A percentile compares a stretch with the other conserved stretches of the same genome.
Evolutionary conservation across 345 rosid species (phyloP).

Genomic region (Bretschneidera sinensis): DNA sequence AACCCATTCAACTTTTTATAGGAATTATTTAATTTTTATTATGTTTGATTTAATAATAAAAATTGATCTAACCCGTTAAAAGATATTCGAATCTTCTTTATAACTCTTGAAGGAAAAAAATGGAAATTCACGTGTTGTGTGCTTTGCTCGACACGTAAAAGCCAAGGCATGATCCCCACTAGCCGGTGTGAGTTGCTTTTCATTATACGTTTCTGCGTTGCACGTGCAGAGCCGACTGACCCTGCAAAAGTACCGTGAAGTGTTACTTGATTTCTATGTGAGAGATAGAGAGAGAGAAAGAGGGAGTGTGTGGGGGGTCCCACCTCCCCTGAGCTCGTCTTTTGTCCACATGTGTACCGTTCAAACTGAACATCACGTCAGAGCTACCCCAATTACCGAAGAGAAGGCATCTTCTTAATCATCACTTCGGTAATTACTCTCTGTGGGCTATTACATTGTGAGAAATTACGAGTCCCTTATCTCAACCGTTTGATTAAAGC

Average conservation of each 20-base stretch:
- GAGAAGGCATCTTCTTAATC: slow-evolving; percentile 9
- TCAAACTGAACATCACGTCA: slow-evolving; percentile 31
- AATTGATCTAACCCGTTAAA: no score
- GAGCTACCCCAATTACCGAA: slow-evolving; percentile 6
- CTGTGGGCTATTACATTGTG: no score
- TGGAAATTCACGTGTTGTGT: slow-evolving; percentile 11
- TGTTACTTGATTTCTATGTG: neutral
- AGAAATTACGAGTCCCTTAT: no score
- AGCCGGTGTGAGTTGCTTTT: neutral
- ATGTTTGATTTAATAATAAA: no score
- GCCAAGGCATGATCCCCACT: neutral
- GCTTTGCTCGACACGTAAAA: slow-evolving; percentile 7
- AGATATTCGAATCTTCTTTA: no score
- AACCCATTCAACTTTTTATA: no score
- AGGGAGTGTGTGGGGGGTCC: slow-evolving; percentile 9
- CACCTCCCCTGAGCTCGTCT: neutral
- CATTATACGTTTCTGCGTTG: neutral
- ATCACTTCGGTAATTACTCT: no score
- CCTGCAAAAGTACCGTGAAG: slow-evolving; percentile 5
- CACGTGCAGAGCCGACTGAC: slow-evolving; percentile 23
- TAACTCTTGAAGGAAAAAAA: no score
- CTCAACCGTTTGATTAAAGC: no score
- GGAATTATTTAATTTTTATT: no score
- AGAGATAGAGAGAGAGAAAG: neutral
- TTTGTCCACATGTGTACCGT: slow-evolving; percentile 23